These are phyloP conservation scores for Alternaria gansuensis DNA, from an alignment of 2,329 filamentous ascomycete genomes.

Conservation along the genomic window DNA sequence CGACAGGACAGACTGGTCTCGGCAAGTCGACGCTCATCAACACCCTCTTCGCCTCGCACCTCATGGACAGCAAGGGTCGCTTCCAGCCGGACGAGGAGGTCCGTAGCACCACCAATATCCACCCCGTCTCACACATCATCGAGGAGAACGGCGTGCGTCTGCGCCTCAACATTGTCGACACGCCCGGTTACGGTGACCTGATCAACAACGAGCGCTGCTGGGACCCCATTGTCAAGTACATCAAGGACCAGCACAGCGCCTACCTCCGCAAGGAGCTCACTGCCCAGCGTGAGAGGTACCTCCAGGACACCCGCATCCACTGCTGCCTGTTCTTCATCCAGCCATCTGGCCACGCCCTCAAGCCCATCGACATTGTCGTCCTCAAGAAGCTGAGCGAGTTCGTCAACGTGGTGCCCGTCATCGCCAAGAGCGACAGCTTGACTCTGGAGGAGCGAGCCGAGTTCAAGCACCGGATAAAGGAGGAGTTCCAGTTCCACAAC, in stretches of 20 bases:
- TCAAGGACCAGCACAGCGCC: slow-evolving; percentile 99
- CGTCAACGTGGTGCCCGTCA: slow-evolving; percentile 98
- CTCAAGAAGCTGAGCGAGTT: slow-evolving; percentile 99
- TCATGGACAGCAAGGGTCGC: slow-evolving; percentile 98
- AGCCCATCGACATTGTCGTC: slow-evolving; percentile 99
- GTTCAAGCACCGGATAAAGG: slow-evolving; percentile 99
- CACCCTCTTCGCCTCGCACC: slow-evolving; percentile 99
- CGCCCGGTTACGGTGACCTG: slow-evolving; percentile 95
- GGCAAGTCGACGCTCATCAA: slow-evolving; percentile 99
- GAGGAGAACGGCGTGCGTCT: slow-evolving; percentile 99
- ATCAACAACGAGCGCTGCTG: slow-evolving; percentile 99
- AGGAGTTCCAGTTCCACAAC: slow-evolving; percentile 99
- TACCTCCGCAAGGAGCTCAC: slow-evolving; percentile 99
- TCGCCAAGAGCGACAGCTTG: slow-evolving; percentile 96
- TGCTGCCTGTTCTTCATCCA: slow-evolving; percentile 99
- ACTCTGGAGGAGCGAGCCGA: slow-evolving; percentile 93
- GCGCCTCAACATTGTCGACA: slow-evolving; percentile 98
- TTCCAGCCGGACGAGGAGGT: slow-evolving; percentile 91
- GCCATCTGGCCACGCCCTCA: slow-evolving; percentile 95
- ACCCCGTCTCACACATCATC: slow-evolving; percentile 97
- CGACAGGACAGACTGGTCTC: slow-evolving; percentile 90
- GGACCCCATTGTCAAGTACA: slow-evolving; percentile 99
- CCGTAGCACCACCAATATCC: slow-evolving; percentile 96
- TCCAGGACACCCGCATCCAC: slow-evolving; percentile 98
- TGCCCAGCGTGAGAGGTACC: slow-evolving; percentile 97